Evolutionary conservation across 306 rosid species (phyloP).

Genomic region (Amphicarpaea edgeworthii): DNA sequence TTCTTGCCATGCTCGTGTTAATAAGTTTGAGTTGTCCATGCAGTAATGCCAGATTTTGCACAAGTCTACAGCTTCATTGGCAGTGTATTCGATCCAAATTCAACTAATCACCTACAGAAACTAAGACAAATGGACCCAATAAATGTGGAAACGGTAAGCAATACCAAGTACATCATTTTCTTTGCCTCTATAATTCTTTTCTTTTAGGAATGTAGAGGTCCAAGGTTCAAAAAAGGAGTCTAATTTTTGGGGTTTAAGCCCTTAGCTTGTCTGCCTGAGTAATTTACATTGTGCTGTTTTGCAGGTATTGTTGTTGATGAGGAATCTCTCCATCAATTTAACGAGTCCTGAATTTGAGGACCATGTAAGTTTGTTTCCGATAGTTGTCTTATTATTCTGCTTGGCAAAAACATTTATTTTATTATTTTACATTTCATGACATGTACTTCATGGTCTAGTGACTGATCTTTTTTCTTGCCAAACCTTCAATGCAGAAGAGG

Average conservation of each 20-base stretch:
- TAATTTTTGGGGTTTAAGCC: conserved; percentile 10
- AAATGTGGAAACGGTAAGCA: conserved; percentile 84
- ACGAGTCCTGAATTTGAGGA: conserved; percentile 79
- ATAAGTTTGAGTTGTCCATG: conserved; percentile 39
- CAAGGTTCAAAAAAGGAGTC: conserved; percentile 15
- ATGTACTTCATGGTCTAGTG: conserved; percentile 1
- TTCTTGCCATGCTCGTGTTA: conserved; percentile 34
- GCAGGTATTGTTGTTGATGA: conserved; percentile 84
- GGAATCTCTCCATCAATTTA: conserved; percentile 78
- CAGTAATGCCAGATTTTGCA: conserved; percentile 90
- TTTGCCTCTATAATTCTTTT: neutral
- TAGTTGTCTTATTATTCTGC: neutral
- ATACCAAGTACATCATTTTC: conserved; percentile 14
- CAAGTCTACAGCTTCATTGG: conserved; percentile 85
- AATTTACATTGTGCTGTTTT: conserved; percentile 40
- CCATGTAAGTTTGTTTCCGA: conserved; percentile 66
- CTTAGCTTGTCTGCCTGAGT: neutral
- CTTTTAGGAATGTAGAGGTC: neutral
- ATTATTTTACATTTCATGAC: conserved; percentile 4
- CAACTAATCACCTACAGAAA: conserved; percentile 70
- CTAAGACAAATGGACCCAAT: conserved; percentile 84
- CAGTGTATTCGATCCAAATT: conserved; percentile 82
- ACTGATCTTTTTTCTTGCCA: neutral
- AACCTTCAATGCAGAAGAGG: conserved; percentile 60
- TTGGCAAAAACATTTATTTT: conserved; percentile 11